These are phyloP conservation scores for Plasmodium fragile DNA, from an alignment of 169 alveolate genomes.

Conservation along the genomic window DNA sequence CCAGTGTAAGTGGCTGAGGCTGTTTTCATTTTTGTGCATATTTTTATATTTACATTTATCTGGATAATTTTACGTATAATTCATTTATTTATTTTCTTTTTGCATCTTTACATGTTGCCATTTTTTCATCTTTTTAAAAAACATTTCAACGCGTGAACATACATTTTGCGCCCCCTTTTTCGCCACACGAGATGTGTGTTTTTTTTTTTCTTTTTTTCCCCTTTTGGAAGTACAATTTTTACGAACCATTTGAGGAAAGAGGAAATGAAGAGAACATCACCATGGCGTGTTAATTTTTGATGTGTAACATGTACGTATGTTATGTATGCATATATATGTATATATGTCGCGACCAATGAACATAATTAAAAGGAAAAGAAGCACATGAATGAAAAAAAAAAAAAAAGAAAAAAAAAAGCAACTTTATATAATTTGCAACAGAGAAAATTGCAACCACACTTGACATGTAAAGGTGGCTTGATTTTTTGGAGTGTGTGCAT, in stretches of 20 bases:
- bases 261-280: slow-evolving; percentile 1
- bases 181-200: neutral
- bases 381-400: neutral
- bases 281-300: slow-evolving; percentile 31
- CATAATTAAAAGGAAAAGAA: neutral
- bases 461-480: neutral
- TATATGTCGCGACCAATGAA: neutral
- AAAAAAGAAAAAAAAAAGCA: neutral
- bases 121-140: neutral
- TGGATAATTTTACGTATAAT: neutral
- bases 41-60: neutral
- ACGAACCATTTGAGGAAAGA: slow-evolving; percentile 7
- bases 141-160: neutral
- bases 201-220: neutral
- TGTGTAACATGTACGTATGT: neutral
- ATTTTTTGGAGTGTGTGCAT: neutral
- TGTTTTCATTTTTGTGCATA: neutral
- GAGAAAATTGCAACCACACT: neutral
- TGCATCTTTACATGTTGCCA: neutral
- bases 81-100: neutral
- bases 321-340: slow-evolving; percentile 10
- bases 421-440: neutral
- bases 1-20: neutral
- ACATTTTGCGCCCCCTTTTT: neutral
- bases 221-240: slow-evolving; percentile 21